Evolutionary conservation across 176 grass and related monocot genomes (phyloP).

Genomic region (Leersia perrieri): DNA sequence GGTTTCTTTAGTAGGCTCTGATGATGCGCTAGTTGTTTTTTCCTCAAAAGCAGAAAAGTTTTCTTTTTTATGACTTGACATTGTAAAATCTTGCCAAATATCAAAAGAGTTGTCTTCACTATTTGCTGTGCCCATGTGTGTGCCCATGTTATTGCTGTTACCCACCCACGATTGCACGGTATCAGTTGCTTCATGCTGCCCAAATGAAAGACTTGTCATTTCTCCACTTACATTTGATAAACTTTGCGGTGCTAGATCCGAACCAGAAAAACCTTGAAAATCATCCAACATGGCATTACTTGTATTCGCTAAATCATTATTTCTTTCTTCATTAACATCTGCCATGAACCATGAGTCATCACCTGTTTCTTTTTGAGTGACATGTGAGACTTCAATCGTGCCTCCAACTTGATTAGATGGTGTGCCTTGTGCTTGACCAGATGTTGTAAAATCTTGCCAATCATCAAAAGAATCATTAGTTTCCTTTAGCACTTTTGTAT

Average conservation of each 20-base stretch:
- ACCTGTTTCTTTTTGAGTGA: constrained; percentile 32
- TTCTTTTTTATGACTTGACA: constrained; percentile 27
- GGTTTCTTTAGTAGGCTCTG: constrained; percentile 42
- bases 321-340: constrained; percentile 17
- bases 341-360: constrained; percentile 51
- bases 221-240: constrained; percentile 31
- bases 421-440: constrained; percentile 36
- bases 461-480: constrained; percentile 46
- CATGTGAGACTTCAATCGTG: constrained; percentile 11
- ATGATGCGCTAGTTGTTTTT: constrained; percentile 19
- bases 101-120: constrained; percentile 46
- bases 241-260: constrained; percentile 41
- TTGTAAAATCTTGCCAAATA: constrained; percentile 62
- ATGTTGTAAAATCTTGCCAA: constrained; percentile 62
- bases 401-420: constrained; percentile 26
- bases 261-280: constrained; percentile 52
- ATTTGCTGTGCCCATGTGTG: constrained; percentile 27
- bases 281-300: constrained; percentile 38
- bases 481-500: constrained; percentile 37
- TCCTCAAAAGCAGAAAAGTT: constrained; percentile 25
- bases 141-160: constrained; percentile 24
- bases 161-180: constrained; percentile 20
- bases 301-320: constrained; percentile 24
- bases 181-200: constrained; percentile 28
- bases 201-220: constrained; percentile 23